Percentiles rank a stretch among this genome's conserved stretches.
These are phyloP conservation scores for Kwoniella bestiolae DNA, from an alignment of 768 basidiomycete species.

Conservation along the genomic window DNA sequence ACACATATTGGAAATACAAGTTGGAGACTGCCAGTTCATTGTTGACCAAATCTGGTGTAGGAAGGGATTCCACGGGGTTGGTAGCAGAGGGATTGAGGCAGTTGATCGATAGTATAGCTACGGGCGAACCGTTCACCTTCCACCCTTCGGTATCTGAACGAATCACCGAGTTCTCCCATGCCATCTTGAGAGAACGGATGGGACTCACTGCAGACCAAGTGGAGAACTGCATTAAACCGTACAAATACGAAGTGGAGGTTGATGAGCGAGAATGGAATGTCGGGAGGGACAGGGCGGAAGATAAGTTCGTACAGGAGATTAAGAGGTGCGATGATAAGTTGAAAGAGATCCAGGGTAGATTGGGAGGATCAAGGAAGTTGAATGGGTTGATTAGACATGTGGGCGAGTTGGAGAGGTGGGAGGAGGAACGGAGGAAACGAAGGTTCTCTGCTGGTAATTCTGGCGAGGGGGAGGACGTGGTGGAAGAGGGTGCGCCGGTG, in stretches of 20 bases:
- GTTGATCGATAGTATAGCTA: constrained; percentile 85
- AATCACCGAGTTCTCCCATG: constrained; percentile 88
- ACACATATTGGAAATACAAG: constrained; percentile 94
- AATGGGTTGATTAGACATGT: constrained; percentile 78
- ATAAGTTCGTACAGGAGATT: constrained; percentile 82
- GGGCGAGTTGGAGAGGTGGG: constrained; percentile 74
- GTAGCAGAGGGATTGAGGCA: constrained; percentile 91
- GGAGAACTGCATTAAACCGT: constrained; percentile 99
- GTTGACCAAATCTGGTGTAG: constrained; percentile 93
- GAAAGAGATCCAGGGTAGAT: constrained; percentile 80
- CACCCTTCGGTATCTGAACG: constrained; percentile 89
- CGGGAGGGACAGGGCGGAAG: constrained; percentile 74
- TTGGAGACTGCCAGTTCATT: constrained; percentile 90
- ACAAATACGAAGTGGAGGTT: constrained; percentile 97
- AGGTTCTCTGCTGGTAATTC: constrained; percentile 11
- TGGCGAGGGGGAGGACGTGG: constrained; percentile 58
- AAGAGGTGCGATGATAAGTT: constrained; percentile 82
- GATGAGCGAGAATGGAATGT: constrained; percentile 89
- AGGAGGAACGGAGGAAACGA: constrained; percentile 51
- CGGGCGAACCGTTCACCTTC: constrained; percentile 86
- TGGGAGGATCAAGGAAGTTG: constrained; percentile 83
- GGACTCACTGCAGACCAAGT: constrained; percentile 97
- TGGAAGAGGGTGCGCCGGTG: constrained; percentile 61
- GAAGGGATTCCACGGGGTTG: constrained; percentile 88
- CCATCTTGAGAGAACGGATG: constrained; percentile 88